Evolutionary conservation across 192 early-diverging fungal genomes (phyloP).

Genomic region (Pilaira anomala): DNA sequence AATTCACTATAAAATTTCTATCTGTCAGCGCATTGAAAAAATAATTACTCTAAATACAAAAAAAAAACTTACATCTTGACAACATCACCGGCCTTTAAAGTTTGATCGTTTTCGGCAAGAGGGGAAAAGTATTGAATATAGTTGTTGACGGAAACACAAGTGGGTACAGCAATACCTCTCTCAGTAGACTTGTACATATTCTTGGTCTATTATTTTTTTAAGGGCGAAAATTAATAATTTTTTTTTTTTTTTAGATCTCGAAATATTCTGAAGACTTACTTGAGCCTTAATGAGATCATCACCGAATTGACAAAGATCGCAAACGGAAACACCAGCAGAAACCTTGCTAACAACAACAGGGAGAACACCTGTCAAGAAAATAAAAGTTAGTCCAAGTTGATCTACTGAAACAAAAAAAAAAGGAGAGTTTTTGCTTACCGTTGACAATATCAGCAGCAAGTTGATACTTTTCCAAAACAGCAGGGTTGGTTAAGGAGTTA

Average conservation of each 20-base stretch:
- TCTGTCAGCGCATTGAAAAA: background rate
- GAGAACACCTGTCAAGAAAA: slow-evolving; percentile 47
- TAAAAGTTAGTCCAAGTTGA: background rate
- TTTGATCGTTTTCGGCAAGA: slow-evolving; percentile 55
- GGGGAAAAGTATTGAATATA: slow-evolving; percentile 79
- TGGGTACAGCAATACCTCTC: slow-evolving; percentile 81
- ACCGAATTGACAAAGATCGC: slow-evolving; percentile 64
- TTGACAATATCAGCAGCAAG: slow-evolving; percentile 76
- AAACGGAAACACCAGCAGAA: slow-evolving; percentile 57
- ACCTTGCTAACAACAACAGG: slow-evolving; percentile 49
- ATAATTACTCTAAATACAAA: background rate
- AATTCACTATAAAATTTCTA: slow-evolving; percentile 56
- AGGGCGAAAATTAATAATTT: background rate
- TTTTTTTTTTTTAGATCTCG: background rate
- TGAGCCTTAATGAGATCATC: slow-evolving; percentile 61
- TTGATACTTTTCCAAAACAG: slow-evolving; percentile 70
- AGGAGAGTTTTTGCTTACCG: slow-evolving; percentile 38
- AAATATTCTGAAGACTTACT: slow-evolving; percentile 36
- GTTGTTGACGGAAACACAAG: slow-evolving; percentile 79
- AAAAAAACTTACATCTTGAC: slow-evolving; percentile 72
- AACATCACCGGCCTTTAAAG: slow-evolving; percentile 73
- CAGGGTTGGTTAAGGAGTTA: slow-evolving; percentile 63
- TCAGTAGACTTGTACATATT: slow-evolving; percentile 63
- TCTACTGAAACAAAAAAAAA: background rate
- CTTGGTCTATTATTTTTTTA: slow-evolving; percentile 40